Evolutionary conservation across 176 grass and related monocot genomes (phyloP).

Genomic region (Oryza nivara): DNA sequence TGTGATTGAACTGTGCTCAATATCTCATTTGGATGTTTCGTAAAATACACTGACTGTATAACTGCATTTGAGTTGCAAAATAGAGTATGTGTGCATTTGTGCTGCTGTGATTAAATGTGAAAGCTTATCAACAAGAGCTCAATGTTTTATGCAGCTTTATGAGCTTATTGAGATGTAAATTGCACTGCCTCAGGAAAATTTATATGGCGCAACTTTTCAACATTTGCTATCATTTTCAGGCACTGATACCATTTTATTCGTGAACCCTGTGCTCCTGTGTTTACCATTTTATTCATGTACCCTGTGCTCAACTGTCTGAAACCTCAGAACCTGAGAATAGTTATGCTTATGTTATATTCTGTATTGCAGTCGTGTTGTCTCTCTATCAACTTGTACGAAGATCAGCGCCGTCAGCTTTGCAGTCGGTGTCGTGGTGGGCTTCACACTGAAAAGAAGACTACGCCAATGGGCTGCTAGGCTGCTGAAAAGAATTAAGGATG

Average conservation of each 20-base stretch:
- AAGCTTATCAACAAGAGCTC: neutral
- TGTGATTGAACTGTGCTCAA: too few relatives aligned
- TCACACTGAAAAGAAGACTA: constrained; percentile 68
- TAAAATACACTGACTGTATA: too few relatives aligned
- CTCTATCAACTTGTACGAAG: constrained; percentile 69
- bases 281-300: neutral
- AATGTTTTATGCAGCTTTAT: too few relatives aligned
- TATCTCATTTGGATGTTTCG: too few relatives aligned
- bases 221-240: neutral
- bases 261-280: neutral
- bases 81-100: too few relatives aligned
- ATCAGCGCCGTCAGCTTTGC: constrained; percentile 61
- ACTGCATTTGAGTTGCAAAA: too few relatives aligned
- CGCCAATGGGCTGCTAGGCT: constrained; percentile 63
- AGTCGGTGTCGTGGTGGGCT: constrained; percentile 66
- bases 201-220: neutral
- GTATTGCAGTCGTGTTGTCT: constrained; percentile 62
- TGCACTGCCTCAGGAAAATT: neutral
- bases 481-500: constrained; percentile 79
- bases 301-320: neutral
- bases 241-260: neutral
- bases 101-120: too few relatives aligned
- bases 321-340: neutral
- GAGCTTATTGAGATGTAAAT: too few relatives aligned
- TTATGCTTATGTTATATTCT: neutral